Conservation (phyloP, 1,284 basidiomycete genomes). For the Albatrellus sp. region DNA sequence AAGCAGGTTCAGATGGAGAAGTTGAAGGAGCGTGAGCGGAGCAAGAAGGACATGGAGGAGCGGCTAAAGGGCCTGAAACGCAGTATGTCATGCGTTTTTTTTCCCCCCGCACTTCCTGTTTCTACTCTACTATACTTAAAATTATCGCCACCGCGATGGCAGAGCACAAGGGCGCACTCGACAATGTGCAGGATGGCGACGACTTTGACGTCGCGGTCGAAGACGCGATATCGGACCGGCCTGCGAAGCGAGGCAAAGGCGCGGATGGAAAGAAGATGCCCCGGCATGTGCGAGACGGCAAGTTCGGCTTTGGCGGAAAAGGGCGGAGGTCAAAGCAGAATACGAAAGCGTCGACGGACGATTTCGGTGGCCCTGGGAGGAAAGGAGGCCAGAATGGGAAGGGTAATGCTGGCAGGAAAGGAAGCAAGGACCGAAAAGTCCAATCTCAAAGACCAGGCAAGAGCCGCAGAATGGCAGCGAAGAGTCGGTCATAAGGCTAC, state of each 20-base stretch:
- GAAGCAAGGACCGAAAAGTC: too few species aligned
- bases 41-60: constrained; percentile 79
- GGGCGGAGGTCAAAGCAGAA: constrained; percentile 69
- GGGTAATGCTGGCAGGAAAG: too few species aligned
- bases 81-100: constrained; percentile 39
- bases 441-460: too few species aligned
- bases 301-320: constrained; percentile 69
- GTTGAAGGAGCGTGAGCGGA: constrained; percentile 61
- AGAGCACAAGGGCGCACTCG: constrained; percentile 80
- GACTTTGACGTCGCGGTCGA: constrained; percentile 81
- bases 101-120: background rate
- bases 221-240: constrained; percentile 70
- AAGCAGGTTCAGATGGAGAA: constrained; percentile 92
- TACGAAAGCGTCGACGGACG: constrained; percentile 66
- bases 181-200: constrained; percentile 54
- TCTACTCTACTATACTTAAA: constrained; percentile 1
- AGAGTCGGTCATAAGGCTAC: too few species aligned
- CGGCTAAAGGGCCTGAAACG: constrained; percentile 76
- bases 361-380: too few species aligned
- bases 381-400: too few species aligned
- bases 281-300: constrained; percentile 61
- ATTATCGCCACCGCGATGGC: constrained; percentile 1
- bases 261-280: constrained; percentile 31
- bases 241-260: constrained; percentile 41
- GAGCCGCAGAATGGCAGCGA: too few species aligned